Conservation (phyloP, 1,284 basidiomycete genomes). For the Xerocomus tenax region DNA sequence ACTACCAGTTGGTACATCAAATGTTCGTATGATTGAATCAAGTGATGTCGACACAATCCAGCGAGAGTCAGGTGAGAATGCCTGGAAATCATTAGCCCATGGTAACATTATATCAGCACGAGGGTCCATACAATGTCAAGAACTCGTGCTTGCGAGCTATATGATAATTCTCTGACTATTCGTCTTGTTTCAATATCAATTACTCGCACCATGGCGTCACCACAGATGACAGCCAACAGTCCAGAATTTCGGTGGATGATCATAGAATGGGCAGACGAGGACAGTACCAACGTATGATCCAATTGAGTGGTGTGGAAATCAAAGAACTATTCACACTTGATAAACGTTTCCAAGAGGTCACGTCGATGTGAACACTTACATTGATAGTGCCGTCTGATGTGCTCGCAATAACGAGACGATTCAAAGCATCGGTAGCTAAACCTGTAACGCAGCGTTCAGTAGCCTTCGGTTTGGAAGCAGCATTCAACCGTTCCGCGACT, state of each 20-base stretch:
- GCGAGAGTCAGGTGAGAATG: slow-evolving; percentile 88
- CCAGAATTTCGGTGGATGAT: slow-evolving; percentile 79
- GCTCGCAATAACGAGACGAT: slow-evolving; percentile 71
- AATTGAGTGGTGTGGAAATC: slow-evolving; percentile 84
- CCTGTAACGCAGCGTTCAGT: slow-evolving; percentile 70
- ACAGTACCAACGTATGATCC: slow-evolving; percentile 58
- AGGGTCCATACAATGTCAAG: slow-evolving; percentile 65
- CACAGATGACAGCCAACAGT: slow-evolving; percentile 77
- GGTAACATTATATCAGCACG: background rate
- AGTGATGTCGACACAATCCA: slow-evolving; percentile 87
- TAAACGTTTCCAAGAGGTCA: slow-evolving; percentile 3
- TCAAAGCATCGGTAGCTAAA: slow-evolving; percentile 79
- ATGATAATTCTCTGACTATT: slow-evolving; percentile 74
- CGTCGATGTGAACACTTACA: slow-evolving; percentile 42
- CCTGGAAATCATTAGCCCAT: slow-evolving; percentile 37
- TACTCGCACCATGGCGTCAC: slow-evolving; percentile 77
- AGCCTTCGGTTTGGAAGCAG: slow-evolving; percentile 37
- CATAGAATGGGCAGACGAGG: slow-evolving; percentile 65
- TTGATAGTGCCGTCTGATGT: slow-evolving; percentile 85
- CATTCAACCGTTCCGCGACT: slow-evolving; percentile 37
- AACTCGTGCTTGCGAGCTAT: slow-evolving; percentile 71
- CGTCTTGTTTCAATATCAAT: slow-evolving; percentile 87
- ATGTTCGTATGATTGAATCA: slow-evolving; percentile 90
- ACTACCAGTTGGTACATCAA: slow-evolving; percentile 88
- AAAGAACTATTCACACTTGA: slow-evolving; percentile 63